Evolutionary conservation across 352 stramenopile species (phyloP).

Genomic region (Phytophthora pluvialis): DNA sequence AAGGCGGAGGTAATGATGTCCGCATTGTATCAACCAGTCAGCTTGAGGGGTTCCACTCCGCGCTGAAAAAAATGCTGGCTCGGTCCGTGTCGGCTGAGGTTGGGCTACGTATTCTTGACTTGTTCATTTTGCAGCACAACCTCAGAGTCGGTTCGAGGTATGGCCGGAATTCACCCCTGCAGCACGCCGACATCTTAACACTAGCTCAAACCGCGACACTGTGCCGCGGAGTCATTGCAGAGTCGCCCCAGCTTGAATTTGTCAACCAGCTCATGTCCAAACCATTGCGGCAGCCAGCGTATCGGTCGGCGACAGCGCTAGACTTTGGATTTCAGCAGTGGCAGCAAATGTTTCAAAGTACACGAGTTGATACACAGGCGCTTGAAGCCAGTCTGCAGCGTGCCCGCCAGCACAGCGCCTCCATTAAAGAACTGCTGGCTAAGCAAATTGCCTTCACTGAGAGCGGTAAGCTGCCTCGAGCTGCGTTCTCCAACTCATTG

Average conservation of each 20-base stretch:
- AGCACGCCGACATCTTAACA: not conserved
- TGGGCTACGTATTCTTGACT: slow-evolving; percentile 2
- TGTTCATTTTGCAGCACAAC: slow-evolving; percentile 12
- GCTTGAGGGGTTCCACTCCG: not conserved
- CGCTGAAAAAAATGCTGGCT: slow-evolving; percentile 1
- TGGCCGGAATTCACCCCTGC: not conserved
- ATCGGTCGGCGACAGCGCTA: not conserved
- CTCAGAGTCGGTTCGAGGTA: slow-evolving; percentile 1
- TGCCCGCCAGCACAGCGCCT: not conserved
- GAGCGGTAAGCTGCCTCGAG: not conserved
- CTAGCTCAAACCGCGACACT: not conserved
- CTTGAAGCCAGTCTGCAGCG: not conserved
- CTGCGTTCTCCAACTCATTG: not conserved
- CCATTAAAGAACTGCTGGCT: not conserved
- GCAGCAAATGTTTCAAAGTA: not conserved
- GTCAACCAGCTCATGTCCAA: not conserved
- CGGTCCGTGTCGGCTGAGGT: not conserved
- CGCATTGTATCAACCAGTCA: slow-evolving; percentile 1
- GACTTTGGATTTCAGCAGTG: slow-evolving; percentile 10
- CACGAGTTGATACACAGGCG: not conserved
- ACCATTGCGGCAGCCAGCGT: not conserved
- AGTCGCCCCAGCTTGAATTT: slow-evolving; percentile 2
- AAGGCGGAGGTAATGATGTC: not conserved
- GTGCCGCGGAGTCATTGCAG: not conserved
- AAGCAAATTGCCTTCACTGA: not conserved